Conservation (phyloP, 176 grass and related monocot genomes). For the Lolium multiflorum region DNA sequence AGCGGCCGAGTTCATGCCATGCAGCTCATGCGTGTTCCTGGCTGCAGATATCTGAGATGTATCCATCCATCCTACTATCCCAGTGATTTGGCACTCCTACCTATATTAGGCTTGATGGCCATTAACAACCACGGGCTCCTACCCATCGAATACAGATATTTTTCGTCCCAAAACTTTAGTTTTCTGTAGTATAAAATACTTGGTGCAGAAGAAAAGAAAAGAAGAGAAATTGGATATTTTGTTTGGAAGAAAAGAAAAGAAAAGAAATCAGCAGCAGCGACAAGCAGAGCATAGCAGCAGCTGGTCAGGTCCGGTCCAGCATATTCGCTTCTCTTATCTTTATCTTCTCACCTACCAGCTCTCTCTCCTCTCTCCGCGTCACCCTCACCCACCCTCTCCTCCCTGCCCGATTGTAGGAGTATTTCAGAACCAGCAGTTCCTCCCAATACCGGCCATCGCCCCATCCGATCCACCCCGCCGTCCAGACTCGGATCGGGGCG, state of each 20-base stretch:
- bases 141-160: not conserved
- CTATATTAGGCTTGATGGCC: not conserved
- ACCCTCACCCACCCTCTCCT: not conserved
- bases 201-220: too few relatives aligned
- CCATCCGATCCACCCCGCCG: too few relatives aligned
- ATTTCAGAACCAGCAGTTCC: too few relatives aligned
- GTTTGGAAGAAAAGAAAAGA: not conserved
- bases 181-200: not conserved
- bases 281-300: not conserved
- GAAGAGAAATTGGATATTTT: not conserved
- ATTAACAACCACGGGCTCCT: too few relatives aligned
- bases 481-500: too few relatives aligned
- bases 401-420: too few relatives aligned
- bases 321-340: constrained; percentile 3
- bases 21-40: not conserved
- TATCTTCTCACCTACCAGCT: constrained; percentile 18
- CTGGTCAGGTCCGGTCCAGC: not conserved
- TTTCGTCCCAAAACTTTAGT: not conserved
- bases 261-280: too few relatives aligned
- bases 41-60: not conserved
- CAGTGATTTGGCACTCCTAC: constrained; percentile 11
- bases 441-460: too few relatives aligned
- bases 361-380: constrained; percentile 23
- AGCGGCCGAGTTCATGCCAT: constrained; percentile 16
- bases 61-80: too few relatives aligned